Evolutionary conservation across 208 protist species (phyloP), one percentile per base, ranked within the genome.

Genomic region (Crithidia sp.): DNA sequence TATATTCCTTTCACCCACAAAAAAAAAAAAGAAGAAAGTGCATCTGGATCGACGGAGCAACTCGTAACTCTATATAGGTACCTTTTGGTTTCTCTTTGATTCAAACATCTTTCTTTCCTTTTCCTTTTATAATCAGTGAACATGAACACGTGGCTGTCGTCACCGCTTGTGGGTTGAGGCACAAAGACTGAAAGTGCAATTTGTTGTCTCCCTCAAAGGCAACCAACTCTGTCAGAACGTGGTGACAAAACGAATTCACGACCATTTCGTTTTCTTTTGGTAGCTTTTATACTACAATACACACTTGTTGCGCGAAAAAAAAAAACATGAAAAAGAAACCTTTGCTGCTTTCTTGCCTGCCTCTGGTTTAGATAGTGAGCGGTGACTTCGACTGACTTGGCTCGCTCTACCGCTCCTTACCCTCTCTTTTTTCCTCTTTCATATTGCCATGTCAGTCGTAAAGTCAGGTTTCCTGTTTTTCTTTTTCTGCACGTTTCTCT

Each of bases 41-140:
- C 39, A 61, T 54, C 39, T 62, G 67, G 14, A 65, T 63, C 47
- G 45, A 73, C 45, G 56, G 61, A 65, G 49, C n/a, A 41, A 60
- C 47, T 65, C 39, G 40, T 36, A 76, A 36, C 8, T 71, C 43
- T 54, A 57, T 69, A 57, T 69, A 74, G 54, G 47, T 14, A 59
- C 7, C 8, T 7, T 37, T 53, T 36, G 7, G 12, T 55, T 52
- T 49, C 17, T 5, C 16, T 57, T 63, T 65, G 6, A 28, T 28
- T 59, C 43, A 49, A 49, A 49, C 45, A 49, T 47, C 53, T 43
- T 43, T 61, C 49, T 52, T 40, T 14, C 7, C 41, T 37, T 55
- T 62, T n/a, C 54, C 39, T 41, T 66, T 54, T 39, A 40, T 40
- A 28, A 28, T 19, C 14, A 41, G 7, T 50, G 59, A 50, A 52